A percentile compares a stretch with the other conserved stretches of the same genome.
These are phyloP conservation scores for Trypanosoma theileri DNA, from an alignment of 208 protist species.

Conservation along the genomic window DNA sequence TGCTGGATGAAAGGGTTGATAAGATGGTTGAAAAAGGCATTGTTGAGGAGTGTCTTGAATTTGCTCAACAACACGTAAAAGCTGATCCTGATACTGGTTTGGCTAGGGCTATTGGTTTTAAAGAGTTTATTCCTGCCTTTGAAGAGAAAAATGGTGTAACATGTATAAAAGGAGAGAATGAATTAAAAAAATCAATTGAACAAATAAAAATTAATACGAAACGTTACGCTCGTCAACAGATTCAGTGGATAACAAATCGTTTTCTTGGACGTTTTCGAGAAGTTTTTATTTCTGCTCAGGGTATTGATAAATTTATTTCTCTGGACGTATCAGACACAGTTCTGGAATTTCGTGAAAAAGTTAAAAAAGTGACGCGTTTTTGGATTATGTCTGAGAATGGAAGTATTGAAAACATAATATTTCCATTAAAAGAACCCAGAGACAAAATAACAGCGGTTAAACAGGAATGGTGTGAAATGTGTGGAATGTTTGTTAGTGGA, in stretches of 20 bases:
- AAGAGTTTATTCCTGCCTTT: constrained; percentile 54
- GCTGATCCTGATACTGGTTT: constrained; percentile 61
- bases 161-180: constrained; percentile 6
- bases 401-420: constrained; percentile 11
- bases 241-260: constrained; percentile 78
- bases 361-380: constrained; percentile 21
- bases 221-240: constrained; percentile 78
- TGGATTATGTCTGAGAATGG: background rate
- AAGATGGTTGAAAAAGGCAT: constrained; percentile 76
- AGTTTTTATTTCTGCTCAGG: constrained; percentile 16
- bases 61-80: constrained; percentile 30
- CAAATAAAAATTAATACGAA: constrained; percentile 72
- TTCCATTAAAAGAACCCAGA: constrained; percentile 21
- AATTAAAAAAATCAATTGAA: constrained; percentile 39
- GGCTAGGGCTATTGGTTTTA: constrained; percentile 75
- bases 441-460: constrained; percentile 27
- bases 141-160: constrained; percentile 8
- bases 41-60: constrained; percentile 52
- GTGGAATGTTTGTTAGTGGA: constrained; percentile 56
- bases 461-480: constrained; percentile 58
- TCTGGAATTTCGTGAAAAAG: constrained; percentile 16
- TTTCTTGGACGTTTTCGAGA: constrained; percentile 42
- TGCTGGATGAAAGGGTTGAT: constrained; percentile 70
- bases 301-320: constrained; percentile 36
- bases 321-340: constrained; percentile 23